These are phyloP conservation scores for Gremmenia infestans DNA, from an alignment of 2,329 filamentous ascomycete species.

Conservation along the genomic window DNA sequence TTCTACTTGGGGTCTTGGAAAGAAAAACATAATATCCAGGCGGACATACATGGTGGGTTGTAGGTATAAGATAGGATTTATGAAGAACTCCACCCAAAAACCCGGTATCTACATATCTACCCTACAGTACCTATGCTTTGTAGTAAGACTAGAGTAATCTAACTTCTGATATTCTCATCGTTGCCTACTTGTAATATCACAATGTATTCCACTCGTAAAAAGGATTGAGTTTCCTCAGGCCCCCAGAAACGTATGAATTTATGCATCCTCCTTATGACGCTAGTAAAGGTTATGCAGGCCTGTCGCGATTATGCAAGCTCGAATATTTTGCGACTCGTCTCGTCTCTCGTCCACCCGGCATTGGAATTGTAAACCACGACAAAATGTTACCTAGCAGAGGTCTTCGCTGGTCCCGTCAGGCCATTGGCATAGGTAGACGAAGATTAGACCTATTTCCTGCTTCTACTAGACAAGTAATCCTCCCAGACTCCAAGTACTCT, in stretches of 20 bases:
- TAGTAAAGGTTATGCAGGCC: slow-evolving; percentile 2
- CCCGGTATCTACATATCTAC: too few species aligned
- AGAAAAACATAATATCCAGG: background rate
- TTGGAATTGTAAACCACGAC: slow-evolving; percentile 12
- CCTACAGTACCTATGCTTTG: too few species aligned
- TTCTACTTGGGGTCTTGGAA: background rate
- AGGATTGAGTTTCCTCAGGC: background rate
- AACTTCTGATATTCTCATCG: too few species aligned
- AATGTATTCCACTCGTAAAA: too few species aligned
- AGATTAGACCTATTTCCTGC: slow-evolving; percentile 36
- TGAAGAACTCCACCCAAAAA: too few species aligned
- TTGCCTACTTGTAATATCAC: too few species aligned
- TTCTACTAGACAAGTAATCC: slow-evolving; percentile 31
- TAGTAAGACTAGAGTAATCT: too few species aligned
- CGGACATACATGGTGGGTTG: background rate
- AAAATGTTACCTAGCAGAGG: slow-evolving; percentile 53
- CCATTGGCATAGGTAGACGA: slow-evolving; percentile 33
- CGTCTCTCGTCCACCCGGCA: slow-evolving; percentile 12
- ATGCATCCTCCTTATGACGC: background rate
- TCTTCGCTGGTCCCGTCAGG: slow-evolving; percentile 42
- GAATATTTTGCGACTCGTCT: slow-evolving; percentile 28
- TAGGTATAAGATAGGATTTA: too few species aligned
- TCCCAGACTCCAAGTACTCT: background rate
- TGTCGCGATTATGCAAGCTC: slow-evolving; percentile 3
- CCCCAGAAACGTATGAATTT: too few species aligned